Conservation (phyloP, 2,329 filamentous ascomycete genomes). For the Scopulariopsis brevicaulis region DNA sequence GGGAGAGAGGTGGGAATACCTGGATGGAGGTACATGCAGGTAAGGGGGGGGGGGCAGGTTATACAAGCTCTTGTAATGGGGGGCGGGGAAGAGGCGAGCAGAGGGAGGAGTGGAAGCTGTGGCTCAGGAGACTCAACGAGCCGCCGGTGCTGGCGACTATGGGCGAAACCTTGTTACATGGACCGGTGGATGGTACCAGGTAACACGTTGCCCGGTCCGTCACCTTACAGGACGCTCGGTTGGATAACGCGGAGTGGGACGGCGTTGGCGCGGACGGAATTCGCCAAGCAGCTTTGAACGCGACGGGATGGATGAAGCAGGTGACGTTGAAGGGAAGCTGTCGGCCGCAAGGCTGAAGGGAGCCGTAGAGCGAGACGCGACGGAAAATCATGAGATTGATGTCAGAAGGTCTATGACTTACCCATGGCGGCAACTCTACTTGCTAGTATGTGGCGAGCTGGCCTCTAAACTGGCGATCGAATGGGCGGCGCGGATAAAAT, state of each 20-base stretch:
- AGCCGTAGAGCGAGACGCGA: not conserved
- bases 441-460: not conserved
- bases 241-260: not conserved
- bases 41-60: slow-evolving; percentile 5
- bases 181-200: slow-evolving; percentile 1
- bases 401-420: not conserved
- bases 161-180: slow-evolving; percentile 1
- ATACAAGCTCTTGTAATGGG: slow-evolving; percentile 10
- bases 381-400: not conserved
- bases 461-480: not conserved
- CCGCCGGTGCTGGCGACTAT: not conserved
- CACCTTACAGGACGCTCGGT: slow-evolving; percentile 1
- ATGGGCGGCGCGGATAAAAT: not conserved
- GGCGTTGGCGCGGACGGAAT: not conserved
- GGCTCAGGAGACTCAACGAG: slow-evolving; percentile 1
- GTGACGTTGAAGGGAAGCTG: not conserved
- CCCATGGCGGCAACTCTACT: not conserved
- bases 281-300: not conserved
- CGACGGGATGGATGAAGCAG: not conserved
- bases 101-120: not conserved
- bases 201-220: slow-evolving; percentile 4
- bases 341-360: not conserved
- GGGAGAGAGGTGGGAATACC: slow-evolving; percentile 1
- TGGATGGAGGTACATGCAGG: slow-evolving; percentile 4
- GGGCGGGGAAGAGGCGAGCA: slow-evolving; percentile 1